Evolutionary conservation across 2,329 filamentous ascomycete species (phyloP).

Genomic region (Stagonosporopsis cucurbitacearum): DNA sequence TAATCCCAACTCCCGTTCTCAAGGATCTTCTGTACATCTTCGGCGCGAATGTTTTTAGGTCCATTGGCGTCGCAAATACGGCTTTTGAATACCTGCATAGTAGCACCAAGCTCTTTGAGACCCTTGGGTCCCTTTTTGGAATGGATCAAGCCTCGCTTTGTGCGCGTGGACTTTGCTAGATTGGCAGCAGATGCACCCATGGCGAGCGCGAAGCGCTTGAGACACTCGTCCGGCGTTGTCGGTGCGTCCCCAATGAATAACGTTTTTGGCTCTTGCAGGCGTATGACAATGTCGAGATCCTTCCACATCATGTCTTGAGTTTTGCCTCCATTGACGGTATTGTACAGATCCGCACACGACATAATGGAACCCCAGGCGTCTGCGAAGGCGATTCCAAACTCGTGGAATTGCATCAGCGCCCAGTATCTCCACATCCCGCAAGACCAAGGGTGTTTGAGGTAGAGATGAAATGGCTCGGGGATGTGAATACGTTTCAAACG

Average conservation of each 20-base stretch:
- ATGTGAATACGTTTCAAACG: slow-evolving; percentile 3
- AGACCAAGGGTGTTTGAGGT: slow-evolving; percentile 25
- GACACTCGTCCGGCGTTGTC: slow-evolving; percentile 38
- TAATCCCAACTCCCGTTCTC: slow-evolving; percentile 36
- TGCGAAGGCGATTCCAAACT: slow-evolving; percentile 43
- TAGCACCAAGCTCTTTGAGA: slow-evolving; percentile 39
- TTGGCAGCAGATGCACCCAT: slow-evolving; percentile 43
- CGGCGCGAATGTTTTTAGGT: slow-evolving; percentile 40
- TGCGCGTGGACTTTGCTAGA: slow-evolving; percentile 27
- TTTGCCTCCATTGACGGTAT: slow-evolving; percentile 45
- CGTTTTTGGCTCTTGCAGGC: slow-evolving; percentile 36
- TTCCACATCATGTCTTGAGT: slow-evolving; percentile 42
- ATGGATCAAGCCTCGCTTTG: slow-evolving; percentile 1
- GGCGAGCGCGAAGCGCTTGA: slow-evolving; percentile 49
- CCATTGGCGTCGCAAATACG: slow-evolving; percentile 35
- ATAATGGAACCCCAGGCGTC: slow-evolving; percentile 52
- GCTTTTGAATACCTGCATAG: slow-evolving; percentile 48
- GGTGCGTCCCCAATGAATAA: slow-evolving; percentile 52
- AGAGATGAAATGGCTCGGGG: slow-evolving; percentile 15
- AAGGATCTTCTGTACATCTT: slow-evolving; percentile 49
- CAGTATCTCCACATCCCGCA: slow-evolving; percentile 50
- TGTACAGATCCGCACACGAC: slow-evolving; percentile 53
- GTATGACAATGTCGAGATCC: slow-evolving; percentile 51
- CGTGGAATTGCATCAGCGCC: slow-evolving; percentile 42
- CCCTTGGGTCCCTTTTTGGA: slow-evolving; percentile 42